Conservation (phyloP, 164 flowering plant species). For the Brasenia schreberi region DNA sequence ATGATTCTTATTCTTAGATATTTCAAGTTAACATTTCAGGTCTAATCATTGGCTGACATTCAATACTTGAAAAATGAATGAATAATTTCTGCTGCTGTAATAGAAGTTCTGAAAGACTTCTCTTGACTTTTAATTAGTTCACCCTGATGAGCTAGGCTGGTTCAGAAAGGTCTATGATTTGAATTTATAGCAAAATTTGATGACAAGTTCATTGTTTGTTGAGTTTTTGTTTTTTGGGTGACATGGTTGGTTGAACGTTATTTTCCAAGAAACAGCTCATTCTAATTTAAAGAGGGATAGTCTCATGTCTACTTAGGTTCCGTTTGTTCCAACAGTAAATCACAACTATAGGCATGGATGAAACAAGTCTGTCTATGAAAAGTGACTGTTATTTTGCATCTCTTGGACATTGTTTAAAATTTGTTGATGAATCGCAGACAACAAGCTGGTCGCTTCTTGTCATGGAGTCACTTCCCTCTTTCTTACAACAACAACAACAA, state of each 20-base stretch:
- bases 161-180: neutral
- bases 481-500: no score
- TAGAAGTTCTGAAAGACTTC: neutral
- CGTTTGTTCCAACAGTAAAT: no score
- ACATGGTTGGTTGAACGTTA: no score
- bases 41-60: neutral
- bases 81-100: neutral
- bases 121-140: neutral
- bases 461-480: no score
- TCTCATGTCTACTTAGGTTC: neutral
- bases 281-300: neutral
- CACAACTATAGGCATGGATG: no score
- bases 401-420: no score
- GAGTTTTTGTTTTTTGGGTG: no score
- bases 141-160: neutral
- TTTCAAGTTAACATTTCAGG: neutral
- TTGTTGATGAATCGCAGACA: no score
- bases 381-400: no score
- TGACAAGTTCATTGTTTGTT: neutral
- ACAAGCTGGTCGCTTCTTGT: no score
- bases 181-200: neutral
- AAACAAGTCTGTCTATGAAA: no score
- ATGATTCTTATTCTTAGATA: slow-evolving; percentile 1
- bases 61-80: neutral
- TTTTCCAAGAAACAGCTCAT: neutral